phyloP scores from a whole-genome alignment of 2,329 filamentous ascomycete species.

The Aspergillus phoenicis region DNA sequence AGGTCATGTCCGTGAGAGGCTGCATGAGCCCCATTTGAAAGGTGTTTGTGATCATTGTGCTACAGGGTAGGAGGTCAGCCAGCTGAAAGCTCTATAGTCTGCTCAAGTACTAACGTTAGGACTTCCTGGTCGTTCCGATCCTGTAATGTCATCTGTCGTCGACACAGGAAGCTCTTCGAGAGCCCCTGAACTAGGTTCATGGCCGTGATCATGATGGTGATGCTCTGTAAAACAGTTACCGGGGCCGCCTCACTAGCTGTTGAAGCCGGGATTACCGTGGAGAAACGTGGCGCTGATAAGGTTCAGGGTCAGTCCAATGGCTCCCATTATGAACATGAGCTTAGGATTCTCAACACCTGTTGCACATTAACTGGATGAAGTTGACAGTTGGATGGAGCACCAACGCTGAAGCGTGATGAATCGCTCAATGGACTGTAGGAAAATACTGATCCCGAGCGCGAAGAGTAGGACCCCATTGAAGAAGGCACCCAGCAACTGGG shows the following conservation, averaged over 20 bases:
- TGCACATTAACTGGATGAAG: not conserved
- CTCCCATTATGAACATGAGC: conserved; percentile 70
- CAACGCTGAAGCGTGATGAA: conserved; percentile 35
- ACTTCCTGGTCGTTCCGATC: not conserved
- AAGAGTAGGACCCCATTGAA: conserved; percentile 78
- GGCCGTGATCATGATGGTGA: conserved; percentile 25
- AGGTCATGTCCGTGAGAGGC: conserved; percentile 59
- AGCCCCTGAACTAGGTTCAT: conserved; percentile 13
- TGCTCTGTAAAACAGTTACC: conserved; percentile 11
- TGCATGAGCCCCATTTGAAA: conserved; percentile 24
- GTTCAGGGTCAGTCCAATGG: conserved; percentile 67
- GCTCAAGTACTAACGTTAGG: not conserved
- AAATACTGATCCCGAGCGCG: conserved; percentile 71
- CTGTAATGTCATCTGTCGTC: not conserved
- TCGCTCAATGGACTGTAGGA: conserved; percentile 72
- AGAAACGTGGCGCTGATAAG: conserved; percentile 67
- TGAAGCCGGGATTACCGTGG: conserved; percentile 52
- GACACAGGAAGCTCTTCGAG: not conserved
- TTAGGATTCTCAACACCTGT: conserved; percentile 66
- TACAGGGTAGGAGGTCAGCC: conserved; percentile 10
- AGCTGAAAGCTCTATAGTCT: not conserved
- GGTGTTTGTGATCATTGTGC: conserved; percentile 32
- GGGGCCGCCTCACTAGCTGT: not conserved
- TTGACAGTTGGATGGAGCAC: conserved; percentile 8
- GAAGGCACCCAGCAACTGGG: conserved; percentile 73